Percentiles rank a stretch among this genome's conserved stretches.
Conservation (phyloP, 202 grass and related monocot genomes). For the Digitaria exilis region DNA sequence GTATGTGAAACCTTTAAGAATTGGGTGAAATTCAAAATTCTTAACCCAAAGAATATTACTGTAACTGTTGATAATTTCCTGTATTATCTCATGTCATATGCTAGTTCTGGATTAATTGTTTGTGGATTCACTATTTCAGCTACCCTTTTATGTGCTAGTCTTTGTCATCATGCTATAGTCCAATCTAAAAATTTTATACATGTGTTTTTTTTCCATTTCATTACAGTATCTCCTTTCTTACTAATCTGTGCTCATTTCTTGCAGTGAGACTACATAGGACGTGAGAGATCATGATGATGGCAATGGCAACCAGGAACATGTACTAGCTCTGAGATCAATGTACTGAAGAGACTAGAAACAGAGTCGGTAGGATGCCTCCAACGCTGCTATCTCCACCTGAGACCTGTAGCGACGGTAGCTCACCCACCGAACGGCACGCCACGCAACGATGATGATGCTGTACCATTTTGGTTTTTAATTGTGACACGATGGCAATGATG, state of each 20-base stretch:
- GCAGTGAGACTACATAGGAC: conserved; percentile 69
- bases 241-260: conserved; percentile 13
- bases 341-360: too few relatives aligned
- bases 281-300: too few relatives aligned
- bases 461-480: too few relatives aligned
- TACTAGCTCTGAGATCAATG: too few relatives aligned
- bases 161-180: neutral
- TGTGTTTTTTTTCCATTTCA: neutral
- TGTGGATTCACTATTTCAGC: neutral
- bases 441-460: too few relatives aligned
- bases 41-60: conserved; percentile 61
- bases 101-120: neutral
- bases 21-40: conserved; percentile 58
- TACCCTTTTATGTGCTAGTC: neutral
- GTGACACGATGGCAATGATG: too few relatives aligned
- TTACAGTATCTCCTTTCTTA: neutral
- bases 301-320: too few relatives aligned
- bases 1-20: conserved; percentile 7
- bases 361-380: too few relatives aligned
- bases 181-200: neutral
- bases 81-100: conserved; percentile 73
- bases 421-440: too few relatives aligned
- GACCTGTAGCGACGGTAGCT: too few relatives aligned
- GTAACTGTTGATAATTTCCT: conserved; percentile 68
- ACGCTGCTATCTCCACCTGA: too few relatives aligned